Conservation (phyloP, 2,329 filamentous ascomycete genomes). For the Dactylellina drechsleri region DNA sequence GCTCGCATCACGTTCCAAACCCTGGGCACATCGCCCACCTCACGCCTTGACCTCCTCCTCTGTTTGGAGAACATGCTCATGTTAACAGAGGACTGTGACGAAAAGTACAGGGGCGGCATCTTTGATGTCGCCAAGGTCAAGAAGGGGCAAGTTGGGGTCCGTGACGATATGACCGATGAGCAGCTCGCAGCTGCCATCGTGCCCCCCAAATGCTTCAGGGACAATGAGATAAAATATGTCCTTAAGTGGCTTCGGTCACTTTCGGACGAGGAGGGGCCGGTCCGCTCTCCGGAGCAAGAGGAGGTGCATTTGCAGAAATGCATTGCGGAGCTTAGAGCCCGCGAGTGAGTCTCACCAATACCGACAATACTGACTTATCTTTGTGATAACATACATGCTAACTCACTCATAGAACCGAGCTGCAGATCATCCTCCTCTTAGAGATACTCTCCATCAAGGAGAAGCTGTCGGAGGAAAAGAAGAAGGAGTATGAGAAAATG, state of each 20-base stretch:
- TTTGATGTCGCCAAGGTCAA: conserved; percentile 27
- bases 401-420: conserved; percentile 67
- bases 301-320: conserved; percentile 32
- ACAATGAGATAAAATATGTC: conserved; percentile 52
- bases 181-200: conserved; percentile 39
- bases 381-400: neutral
- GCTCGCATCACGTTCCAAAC: conserved; percentile 40
- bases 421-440: conserved; percentile 81
- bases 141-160: conserved; percentile 13
- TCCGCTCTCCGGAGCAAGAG: conserved; percentile 46
- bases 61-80: conserved; percentile 49
- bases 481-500: conserved; percentile 60
- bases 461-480: conserved; percentile 63
- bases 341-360: conserved; percentile 31
- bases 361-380: neutral
- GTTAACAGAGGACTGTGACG: conserved; percentile 39
- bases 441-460: conserved; percentile 78
- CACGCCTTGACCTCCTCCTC: conserved; percentile 53
- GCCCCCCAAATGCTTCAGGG: conserved; percentile 41
- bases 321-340: conserved; percentile 37
- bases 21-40: conserved; percentile 19
- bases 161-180: conserved; percentile 37
- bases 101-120: conserved; percentile 43
- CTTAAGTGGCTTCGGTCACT: conserved; percentile 49
- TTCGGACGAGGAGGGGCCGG: conserved; percentile 33